Conservation (phyloP, 176 grass and related monocot species). For the Sorghum bicolor region Sorghum_bicolor_NCBIv3 NC_012870.2:17741001-17741500, state of each 20-base stretch:
- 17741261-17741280: neutral
- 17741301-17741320: neutral
- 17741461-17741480: constrained; percentile 10
- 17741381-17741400: constrained; percentile 93
- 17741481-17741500: neutral
- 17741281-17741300: constrained; percentile 18
- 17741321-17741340: neutral
- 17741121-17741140: neutral
- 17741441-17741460: constrained; percentile 88
- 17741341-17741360: constrained; percentile 38
- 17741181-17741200: neutral
- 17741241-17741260: neutral
- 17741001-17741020: neutral
- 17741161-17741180: neutral
- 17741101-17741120: constrained; percentile 3
- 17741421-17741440: constrained; percentile 91
- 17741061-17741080: neutral
- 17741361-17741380: constrained; percentile 86
- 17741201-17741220: neutral
- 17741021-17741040: neutral
- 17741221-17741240: neutral
- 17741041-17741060: neutral
- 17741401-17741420: constrained; percentile 90
- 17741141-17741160: constrained; percentile 7
- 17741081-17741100: neutral